A percentile compares a stretch with the other conserved stretches of the same genome.
phyloP scores from a whole-genome alignment of 1,284 basidiomycete genomes.

The Exsudoporus floridanus region DNA sequence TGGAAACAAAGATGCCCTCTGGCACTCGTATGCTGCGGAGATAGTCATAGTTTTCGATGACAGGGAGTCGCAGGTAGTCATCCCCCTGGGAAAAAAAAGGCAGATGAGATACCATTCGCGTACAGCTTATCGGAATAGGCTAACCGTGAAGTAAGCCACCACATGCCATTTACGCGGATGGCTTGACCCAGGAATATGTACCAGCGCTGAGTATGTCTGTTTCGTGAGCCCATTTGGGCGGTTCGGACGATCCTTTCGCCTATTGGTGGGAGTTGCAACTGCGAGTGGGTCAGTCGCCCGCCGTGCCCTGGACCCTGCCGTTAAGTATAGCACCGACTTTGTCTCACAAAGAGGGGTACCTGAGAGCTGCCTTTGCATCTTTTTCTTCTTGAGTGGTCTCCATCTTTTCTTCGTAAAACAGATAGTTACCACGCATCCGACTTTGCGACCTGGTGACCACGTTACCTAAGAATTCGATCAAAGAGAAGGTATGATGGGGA shows the following conservation, averaged over 20 bases:
- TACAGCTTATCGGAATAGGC: constrained; percentile 20
- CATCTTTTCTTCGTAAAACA: constrained; percentile 78
- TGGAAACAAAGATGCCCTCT: constrained; percentile 62
- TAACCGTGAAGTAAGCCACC: constrained; percentile 75
- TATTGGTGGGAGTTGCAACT: constrained; percentile 52
- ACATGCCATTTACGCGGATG: constrained; percentile 73
- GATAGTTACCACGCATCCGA: constrained; percentile 75
- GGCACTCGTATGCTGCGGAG: constrained; percentile 62
- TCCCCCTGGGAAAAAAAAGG: constrained; percentile 47
- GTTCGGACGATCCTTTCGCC: constrained; percentile 69
- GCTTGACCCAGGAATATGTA: constrained; percentile 55
- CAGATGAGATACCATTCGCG: constrained; percentile 13
- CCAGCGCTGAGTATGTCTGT: constrained; percentile 75
- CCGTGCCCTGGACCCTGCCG: constrained; percentile 46
- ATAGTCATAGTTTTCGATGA: constrained; percentile 68
- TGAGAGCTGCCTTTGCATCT: constrained; percentile 68
- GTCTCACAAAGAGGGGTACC: constrained; percentile 41
- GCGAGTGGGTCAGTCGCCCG: constrained; percentile 61
- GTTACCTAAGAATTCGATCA: constrained; percentile 1
- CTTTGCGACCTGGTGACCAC: constrained; percentile 63
- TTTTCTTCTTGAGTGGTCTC: constrained; percentile 73
- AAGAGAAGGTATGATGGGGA: not conserved
- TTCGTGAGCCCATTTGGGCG: constrained; percentile 75
- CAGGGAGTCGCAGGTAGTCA: constrained; percentile 63
- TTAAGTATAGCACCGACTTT: constrained; percentile 5